phyloP scores from a whole-genome alignment of 768 basidiomycete species.

The Exsudoporus frostii region DNA sequence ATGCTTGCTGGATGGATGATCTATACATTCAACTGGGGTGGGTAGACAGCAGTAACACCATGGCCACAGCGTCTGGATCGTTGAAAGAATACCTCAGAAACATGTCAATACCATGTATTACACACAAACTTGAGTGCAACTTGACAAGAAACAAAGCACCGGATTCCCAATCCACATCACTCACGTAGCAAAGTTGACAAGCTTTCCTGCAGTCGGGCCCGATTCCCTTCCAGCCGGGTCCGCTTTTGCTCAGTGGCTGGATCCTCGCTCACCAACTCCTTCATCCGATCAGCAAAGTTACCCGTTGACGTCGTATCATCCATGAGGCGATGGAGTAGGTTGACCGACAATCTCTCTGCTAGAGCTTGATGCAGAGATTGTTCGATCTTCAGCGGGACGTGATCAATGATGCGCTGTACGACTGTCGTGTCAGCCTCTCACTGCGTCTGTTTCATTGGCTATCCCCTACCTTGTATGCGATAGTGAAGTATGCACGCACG shows the following conservation, averaged over 20 bases:
- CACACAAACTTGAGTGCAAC: background rate
- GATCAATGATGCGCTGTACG: slow-evolving; percentile 52
- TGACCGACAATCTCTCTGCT: slow-evolving; percentile 32
- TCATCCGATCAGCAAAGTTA: slow-evolving; percentile 32
- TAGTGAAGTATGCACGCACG: slow-evolving; percentile 54
- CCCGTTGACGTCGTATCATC: slow-evolving; percentile 9
- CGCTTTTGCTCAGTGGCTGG: slow-evolving; percentile 35
- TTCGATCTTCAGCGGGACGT: slow-evolving; percentile 49
- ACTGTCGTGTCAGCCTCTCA: background rate
- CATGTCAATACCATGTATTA: background rate
- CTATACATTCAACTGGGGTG: too few relatives aligned
- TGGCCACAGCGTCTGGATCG: too few relatives aligned
- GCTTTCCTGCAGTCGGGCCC: slow-evolving; percentile 38
- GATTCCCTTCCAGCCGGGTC: slow-evolving; percentile 32
- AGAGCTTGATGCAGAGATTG: slow-evolving; percentile 42
- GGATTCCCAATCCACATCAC: background rate
- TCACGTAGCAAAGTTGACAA: slow-evolving; percentile 29
- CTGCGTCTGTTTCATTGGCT: background rate
- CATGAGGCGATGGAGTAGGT: slow-evolving; percentile 36
- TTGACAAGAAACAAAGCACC: background rate
- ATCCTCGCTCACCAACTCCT: slow-evolving; percentile 46
- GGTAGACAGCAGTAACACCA: too few relatives aligned
- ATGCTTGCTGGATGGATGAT: too few relatives aligned
- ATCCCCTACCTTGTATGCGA: slow-evolving; percentile 48
- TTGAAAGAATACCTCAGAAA: background rate